These are phyloP conservation scores for Ophiocordyceps polyrhachis-furcata DNA, from an alignment of 2,329 filamentous ascomycete species.

Conservation along the genomic window DNA sequence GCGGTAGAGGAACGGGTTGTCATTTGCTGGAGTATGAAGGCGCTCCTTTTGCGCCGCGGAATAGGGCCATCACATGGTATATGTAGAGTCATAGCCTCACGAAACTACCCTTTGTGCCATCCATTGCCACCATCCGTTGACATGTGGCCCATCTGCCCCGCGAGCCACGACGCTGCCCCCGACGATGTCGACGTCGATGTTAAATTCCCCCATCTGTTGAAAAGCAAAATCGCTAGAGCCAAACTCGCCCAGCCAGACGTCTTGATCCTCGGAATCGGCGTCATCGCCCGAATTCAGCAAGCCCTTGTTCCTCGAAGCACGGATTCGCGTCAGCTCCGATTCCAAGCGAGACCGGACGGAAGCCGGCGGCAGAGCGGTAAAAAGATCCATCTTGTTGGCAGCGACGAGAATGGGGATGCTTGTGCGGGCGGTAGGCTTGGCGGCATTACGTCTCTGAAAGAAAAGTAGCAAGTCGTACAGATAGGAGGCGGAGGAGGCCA, in stretches of 20 bases:
- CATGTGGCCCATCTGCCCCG: conserved; percentile 32
- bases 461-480: conserved; percentile 75
- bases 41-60: no score
- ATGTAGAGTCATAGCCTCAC: conserved; percentile 17
- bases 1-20: neutral
- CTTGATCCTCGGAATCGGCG: conserved; percentile 47
- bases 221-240: conserved; percentile 66
- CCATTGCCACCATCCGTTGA: conserved; percentile 82
- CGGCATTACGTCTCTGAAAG: conserved; percentile 54
- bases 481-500: conserved; percentile 63
- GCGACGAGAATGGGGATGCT: conserved; percentile 62
- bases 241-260: conserved; percentile 69
- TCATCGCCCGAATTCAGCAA: conserved; percentile 63
- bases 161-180: conserved; percentile 53
- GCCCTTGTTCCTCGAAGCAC: conserved; percentile 59
- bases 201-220: conserved; percentile 63
- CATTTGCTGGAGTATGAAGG: neutral
- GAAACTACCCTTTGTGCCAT: conserved; percentile 47
- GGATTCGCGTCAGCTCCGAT: conserved; percentile 60
- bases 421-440: conserved; percentile 13
- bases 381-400: conserved; percentile 90
- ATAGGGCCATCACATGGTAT: no score
- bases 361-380: conserved; percentile 68
- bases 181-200: conserved; percentile 57
- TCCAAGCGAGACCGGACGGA: conserved; percentile 63